phyloP scores from a whole-genome alignment of 345 rosid species.

The Melastoma malabathricum region DNA sequence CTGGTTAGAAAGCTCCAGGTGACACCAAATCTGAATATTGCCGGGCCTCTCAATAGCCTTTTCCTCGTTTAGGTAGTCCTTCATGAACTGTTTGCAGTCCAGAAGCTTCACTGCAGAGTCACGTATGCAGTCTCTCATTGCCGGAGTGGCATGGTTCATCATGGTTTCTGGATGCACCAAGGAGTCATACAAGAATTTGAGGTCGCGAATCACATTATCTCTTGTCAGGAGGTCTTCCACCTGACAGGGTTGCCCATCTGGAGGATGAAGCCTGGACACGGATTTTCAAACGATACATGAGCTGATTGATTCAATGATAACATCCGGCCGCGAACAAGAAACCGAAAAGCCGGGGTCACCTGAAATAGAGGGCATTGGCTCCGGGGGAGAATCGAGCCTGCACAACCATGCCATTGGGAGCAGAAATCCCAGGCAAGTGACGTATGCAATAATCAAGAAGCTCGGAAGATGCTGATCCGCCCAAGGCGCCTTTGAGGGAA shows the following conservation, averaged over 20 bases:
- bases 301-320: background rate
- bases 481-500: conserved; percentile 45
- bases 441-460: conserved; percentile 58
- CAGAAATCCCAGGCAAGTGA: conserved; percentile 33
- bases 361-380: conserved; percentile 41
- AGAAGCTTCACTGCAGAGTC: conserved; percentile 45
- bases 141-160: conserved; percentile 18
- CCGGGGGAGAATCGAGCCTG: conserved; percentile 23
- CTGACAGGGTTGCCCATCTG: too few relatives aligned
- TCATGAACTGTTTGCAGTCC: conserved; percentile 67
- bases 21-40: conserved; percentile 31
- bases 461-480: conserved; percentile 36
- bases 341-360: conserved; percentile 15
- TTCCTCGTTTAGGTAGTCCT: conserved; percentile 21
- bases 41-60: conserved; percentile 9
- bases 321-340: background rate
- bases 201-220: conserved; percentile 37
- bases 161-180: conserved; percentile 37
- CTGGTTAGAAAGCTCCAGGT: conserved; percentile 36
- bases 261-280: too few relatives aligned
- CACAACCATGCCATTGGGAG: conserved; percentile 28
- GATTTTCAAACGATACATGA: background rate
- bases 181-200: conserved; percentile 37
- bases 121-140: conserved; percentile 19
- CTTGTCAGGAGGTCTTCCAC: conserved; percentile 17